These are phyloP conservation scores for Pyrenula massariospora DNA, from an alignment of 495 filamentous ascomycete genomes.

Conservation along the genomic window DNA sequence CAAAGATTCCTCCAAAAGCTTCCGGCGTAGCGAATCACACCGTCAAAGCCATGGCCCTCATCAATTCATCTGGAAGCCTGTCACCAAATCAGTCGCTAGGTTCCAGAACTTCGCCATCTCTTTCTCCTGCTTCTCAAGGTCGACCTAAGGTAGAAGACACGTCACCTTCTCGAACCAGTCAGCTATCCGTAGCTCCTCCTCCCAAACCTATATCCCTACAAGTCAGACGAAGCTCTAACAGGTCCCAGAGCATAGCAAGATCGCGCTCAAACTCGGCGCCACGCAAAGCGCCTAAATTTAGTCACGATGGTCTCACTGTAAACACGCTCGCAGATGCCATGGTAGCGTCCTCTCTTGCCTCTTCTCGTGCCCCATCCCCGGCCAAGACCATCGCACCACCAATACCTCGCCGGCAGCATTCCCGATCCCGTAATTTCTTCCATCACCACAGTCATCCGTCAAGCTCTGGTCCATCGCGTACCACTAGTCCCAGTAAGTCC, in stretches of 20 bases:
- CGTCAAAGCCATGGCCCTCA: neutral
- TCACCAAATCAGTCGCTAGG: neutral
- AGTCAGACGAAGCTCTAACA: neutral
- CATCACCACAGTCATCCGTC: constrained; percentile 16
- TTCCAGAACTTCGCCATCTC: neutral
- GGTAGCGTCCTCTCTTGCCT: constrained; percentile 72
- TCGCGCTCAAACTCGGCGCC: neutral
- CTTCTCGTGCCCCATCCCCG: constrained; percentile 50
- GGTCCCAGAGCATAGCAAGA: neutral
- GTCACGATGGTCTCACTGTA: constrained; percentile 22
- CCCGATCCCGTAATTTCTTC: constrained; percentile 29
- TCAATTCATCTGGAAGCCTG: neutral
- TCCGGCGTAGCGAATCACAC: neutral
- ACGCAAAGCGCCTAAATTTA: neutral
- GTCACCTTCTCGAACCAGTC: neutral
- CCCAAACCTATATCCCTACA: neutral
- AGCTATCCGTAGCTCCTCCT: neutral
- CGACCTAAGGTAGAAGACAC: neutral
- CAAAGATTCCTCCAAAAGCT: neutral
- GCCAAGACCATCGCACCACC: constrained; percentile 26
- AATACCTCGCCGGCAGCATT: constrained; percentile 36
- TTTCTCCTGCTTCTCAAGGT: neutral
- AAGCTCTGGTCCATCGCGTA: constrained; percentile 29
- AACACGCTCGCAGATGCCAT: constrained; percentile 62
- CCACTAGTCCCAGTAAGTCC: constrained; percentile 39